Conservation (phyloP, 805 yeast species). For the Saturnispora halmiae region DNA sequence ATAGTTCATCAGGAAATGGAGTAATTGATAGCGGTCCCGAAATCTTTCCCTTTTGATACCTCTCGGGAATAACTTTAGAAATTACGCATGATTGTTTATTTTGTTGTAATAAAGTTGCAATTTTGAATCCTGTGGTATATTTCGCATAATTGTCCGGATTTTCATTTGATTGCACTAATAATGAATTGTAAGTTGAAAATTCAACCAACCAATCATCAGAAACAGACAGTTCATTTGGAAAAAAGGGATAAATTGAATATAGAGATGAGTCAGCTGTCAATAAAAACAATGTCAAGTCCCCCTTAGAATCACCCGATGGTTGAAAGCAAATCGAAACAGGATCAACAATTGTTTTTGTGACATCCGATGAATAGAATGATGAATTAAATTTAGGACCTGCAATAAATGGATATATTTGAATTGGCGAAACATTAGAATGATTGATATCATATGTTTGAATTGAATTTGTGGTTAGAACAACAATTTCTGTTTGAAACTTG, state of each 20-base stretch:
- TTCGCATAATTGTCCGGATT: slow-evolving; percentile 11
- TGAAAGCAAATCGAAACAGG: slow-evolving; percentile 41
- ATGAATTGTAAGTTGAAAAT: slow-evolving; percentile 21
- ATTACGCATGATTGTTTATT: slow-evolving; percentile 5
- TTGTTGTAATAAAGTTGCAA: slow-evolving; percentile 18
- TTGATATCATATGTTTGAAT: slow-evolving; percentile 32
- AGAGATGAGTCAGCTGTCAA: slow-evolving; percentile 50
- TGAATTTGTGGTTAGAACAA: slow-evolving; percentile 31
- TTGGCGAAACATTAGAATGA: slow-evolving; percentile 16
- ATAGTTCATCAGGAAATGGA: slow-evolving; percentile 48
- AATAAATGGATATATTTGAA: slow-evolving; percentile 18
- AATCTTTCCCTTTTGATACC: slow-evolving; percentile 19
- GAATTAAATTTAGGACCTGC: slow-evolving; percentile 2
- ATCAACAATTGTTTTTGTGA: slow-evolving; percentile 17
- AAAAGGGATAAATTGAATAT: slow-evolving; percentile 54
- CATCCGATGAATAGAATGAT: slow-evolving; percentile 8
- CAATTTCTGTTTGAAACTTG: slow-evolving; percentile 34
- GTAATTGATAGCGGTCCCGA: slow-evolving; percentile 44
- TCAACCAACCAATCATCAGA: slow-evolving; percentile 25
- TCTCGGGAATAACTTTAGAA: slow-evolving; percentile 14
- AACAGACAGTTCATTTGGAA: slow-evolving; percentile 39
- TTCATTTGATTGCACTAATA: slow-evolving; percentile 20
- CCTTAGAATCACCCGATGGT: slow-evolving; percentile 18
- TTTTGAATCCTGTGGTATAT: slow-evolving; percentile 19
- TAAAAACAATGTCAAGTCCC: slow-evolving; percentile 42